Base-by-base conservation (phyloP, 78 protist species). In the Protostelium mycophagum region DNA sequence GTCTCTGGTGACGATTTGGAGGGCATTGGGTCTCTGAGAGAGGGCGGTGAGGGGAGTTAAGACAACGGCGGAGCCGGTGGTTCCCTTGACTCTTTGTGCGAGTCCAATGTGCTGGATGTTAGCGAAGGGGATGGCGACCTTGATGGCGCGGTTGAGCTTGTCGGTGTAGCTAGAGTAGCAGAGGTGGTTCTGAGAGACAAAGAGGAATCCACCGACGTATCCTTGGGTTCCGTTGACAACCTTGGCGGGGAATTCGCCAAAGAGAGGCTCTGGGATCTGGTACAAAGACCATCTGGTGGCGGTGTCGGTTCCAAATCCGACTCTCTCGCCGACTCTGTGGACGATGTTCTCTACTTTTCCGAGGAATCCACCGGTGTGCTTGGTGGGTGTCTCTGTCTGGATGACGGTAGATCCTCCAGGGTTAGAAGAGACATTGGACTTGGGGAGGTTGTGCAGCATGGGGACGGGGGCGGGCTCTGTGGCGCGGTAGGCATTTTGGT, bases 351-450 rank as follows among this genome's bases (percentile, higher is more conserved):
- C 73, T 5, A 51, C 73, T 16, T 51, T 51, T 5, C 73, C 73
- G 31, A 51, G 16, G 73, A 51, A 51, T 51, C 73, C 73, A 51
- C 73, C 73, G 73, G 5, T 5, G 73, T 51, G 73, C 73, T 51
- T 51, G 73, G 73, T 51, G 73, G 73, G 73, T 51, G 73, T 51
- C 73, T 51, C 73, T 51, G 73, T 51, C 73, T 51, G 73, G 73
- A 51, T 51, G 73, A 51, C 73, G 73, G 73, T 51, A 25, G 73
- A 51, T 5, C 73, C 73, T 51, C 73, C 73, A 25, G 73, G 73
- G 73, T 51, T 51, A 51, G 73, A 51, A 51, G 73, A 51, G 73
- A 51, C 73, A 16, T 51, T 51, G 73, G 73, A 51, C 73, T 51
- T 51, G 73, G 73, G 73, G 73, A 51, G 73, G 73, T 51, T 51